phyloP scores from a whole-genome alignment of 2,329 filamentous ascomycete species.

The Lachnellula cervina region DNA sequence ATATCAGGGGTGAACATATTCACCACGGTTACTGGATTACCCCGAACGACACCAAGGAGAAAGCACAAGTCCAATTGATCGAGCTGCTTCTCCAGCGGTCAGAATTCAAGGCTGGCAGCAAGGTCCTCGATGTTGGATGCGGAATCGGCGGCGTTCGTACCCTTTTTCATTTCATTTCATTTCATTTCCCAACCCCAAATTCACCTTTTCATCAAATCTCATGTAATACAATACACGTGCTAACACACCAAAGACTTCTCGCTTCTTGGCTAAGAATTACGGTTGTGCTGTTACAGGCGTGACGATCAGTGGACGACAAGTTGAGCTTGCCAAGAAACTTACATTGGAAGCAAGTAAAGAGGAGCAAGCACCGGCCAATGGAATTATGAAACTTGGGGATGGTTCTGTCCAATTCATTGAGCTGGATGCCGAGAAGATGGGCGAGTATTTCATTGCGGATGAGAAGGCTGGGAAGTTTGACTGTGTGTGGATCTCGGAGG shows the following conservation, averaged over 20 bases:
- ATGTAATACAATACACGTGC: too few species aligned
- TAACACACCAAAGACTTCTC: constrained; percentile 37
- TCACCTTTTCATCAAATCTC: too few species aligned
- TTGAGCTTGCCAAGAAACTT: constrained; percentile 52
- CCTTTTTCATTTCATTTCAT: too few species aligned
- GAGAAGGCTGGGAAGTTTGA: constrained; percentile 41
- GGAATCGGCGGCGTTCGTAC: constrained; percentile 46
- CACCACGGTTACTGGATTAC: constrained; percentile 58
- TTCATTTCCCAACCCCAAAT: too few species aligned
- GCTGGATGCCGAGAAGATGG: constrained; percentile 58
- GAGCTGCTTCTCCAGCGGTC: constrained; percentile 49
- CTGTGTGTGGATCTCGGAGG: constrained; percentile 58
- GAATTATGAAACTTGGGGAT: constrained; percentile 34
- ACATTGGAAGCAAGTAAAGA: constrained; percentile 34
- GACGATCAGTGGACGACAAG: constrained; percentile 55
- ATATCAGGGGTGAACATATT: constrained; percentile 54
- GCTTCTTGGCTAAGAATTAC: constrained; percentile 48
- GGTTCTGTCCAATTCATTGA: constrained; percentile 51
- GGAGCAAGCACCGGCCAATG: constrained; percentile 5
- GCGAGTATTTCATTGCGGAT: constrained; percentile 40
- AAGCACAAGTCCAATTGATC: constrained; percentile 54
- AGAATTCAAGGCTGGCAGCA: constrained; percentile 32
- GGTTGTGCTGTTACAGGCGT: constrained; percentile 53
- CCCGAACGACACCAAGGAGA: constrained; percentile 49
- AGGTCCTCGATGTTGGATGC: constrained; percentile 57